These are phyloP conservation scores for Acer negundo DNA, from an alignment of 345 rosid genomes.

Conservation along the genomic window DNA sequence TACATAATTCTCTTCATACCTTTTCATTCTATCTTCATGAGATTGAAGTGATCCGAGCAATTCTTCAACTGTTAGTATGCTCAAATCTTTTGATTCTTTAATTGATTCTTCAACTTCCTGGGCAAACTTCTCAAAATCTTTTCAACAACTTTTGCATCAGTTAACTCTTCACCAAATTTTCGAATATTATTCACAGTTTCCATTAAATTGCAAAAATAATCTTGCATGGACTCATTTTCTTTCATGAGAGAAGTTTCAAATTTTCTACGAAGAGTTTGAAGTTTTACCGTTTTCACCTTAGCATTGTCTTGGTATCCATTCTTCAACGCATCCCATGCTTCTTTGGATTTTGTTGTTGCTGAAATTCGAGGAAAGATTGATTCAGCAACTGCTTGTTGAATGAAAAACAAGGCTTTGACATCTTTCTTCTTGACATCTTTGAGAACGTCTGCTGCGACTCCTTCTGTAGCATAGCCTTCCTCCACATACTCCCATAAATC, in stretches of 20 bases:
- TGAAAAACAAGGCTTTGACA: constrained; percentile 9
- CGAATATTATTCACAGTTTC: constrained; percentile 8
- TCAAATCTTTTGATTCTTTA: constrained; percentile 1
- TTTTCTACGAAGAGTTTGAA: not conserved
- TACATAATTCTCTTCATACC: too few species aligned
- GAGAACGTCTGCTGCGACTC: not conserved
- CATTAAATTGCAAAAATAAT: not conserved
- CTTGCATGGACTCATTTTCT: not conserved
- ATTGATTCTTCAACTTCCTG: not conserved
- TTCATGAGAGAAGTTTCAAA: not conserved
- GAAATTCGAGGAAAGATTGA: not conserved
- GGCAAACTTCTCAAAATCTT: too few species aligned
- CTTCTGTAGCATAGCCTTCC: not conserved
- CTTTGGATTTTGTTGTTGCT: not conserved
- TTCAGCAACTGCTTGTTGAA: not conserved
- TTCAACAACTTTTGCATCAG: not conserved
- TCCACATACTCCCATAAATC: constrained; percentile 3
- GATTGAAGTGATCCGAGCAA: not conserved
- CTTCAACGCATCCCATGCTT: not conserved
- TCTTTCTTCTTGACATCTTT: not conserved
- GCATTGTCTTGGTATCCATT: constrained; percentile 4
- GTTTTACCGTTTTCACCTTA: not conserved
- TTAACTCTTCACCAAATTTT: not conserved
- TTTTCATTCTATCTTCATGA: not conserved
- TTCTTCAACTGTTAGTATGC: not conserved